Evolutionary conservation across 257 asterid species (phyloP).

Genomic region (Oldenlandia corymbosa): DNA sequence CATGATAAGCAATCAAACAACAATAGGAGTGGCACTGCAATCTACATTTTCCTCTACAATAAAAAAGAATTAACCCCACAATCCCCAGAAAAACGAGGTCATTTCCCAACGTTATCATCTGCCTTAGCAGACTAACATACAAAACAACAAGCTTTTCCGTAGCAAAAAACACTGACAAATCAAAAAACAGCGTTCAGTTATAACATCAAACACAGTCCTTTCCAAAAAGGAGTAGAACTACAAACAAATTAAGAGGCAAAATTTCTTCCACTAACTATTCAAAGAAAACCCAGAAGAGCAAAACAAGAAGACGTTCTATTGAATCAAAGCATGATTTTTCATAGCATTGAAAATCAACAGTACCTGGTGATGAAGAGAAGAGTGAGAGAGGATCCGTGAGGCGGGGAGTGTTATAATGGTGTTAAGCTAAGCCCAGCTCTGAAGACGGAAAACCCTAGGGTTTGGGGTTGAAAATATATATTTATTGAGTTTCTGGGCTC

Average conservation of each 20-base stretch:
- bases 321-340: not conserved
- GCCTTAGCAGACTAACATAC: not conserved
- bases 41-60: no score
- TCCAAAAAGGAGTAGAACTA: no score
- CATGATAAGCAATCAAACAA: no score
- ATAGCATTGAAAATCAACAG: not conserved
- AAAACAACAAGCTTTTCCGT: not conserved
- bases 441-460: constrained; percentile 4
- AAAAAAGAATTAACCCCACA: no score
- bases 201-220: no score
- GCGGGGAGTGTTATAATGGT: not conserved
- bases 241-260: not conserved
- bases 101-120: no score
- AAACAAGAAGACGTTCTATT: no score
- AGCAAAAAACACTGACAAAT: no score
- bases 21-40: no score
- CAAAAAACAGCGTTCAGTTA: no score
- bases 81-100: no score
- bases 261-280: not conserved
- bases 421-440: constrained; percentile 1
- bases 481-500: not conserved
- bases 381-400: not conserved
- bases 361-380: constrained; percentile 9
- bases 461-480: not conserved
- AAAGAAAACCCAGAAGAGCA: not conserved